Evolutionary conservation across 2,329 filamentous ascomycete genomes (phyloP).

Genomic region (Diaporthe nobilis): DNA sequence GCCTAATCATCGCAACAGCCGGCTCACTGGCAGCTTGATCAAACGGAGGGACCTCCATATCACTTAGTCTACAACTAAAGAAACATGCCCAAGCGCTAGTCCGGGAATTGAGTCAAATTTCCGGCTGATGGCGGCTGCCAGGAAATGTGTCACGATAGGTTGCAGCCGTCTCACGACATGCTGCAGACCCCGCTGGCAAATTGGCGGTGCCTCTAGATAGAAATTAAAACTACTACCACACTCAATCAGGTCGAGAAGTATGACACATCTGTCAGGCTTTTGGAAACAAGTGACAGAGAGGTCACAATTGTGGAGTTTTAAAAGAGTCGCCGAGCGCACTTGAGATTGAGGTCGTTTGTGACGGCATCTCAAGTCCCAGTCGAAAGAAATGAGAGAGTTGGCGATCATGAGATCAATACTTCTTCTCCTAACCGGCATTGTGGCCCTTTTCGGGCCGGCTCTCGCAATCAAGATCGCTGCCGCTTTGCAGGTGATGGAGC

Average conservation of each 20-base stretch:
- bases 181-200: background rate
- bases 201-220: background rate
- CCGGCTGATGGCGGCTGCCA: background rate
- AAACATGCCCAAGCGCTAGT: background rate
- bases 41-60: background rate
- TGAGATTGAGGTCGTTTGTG: background rate
- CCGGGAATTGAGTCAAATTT: background rate
- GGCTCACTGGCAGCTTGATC: background rate
- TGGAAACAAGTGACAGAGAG: background rate
- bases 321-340: background rate
- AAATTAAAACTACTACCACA: background rate
- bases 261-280: background rate
- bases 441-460: background rate
- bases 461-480: slow-evolving; percentile 7
- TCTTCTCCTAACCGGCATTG: background rate
- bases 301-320: background rate
- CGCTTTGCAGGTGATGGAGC: background rate
- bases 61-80: background rate
- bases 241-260: too few relatives aligned
- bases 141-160: background rate
- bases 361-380: background rate
- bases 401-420: background rate
- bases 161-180: background rate
- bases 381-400: background rate
- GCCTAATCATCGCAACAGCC: background rate